phyloP scores from a whole-genome alignment of 495 filamentous ascomycete genomes.

The Neurospora sp. region DNA sequence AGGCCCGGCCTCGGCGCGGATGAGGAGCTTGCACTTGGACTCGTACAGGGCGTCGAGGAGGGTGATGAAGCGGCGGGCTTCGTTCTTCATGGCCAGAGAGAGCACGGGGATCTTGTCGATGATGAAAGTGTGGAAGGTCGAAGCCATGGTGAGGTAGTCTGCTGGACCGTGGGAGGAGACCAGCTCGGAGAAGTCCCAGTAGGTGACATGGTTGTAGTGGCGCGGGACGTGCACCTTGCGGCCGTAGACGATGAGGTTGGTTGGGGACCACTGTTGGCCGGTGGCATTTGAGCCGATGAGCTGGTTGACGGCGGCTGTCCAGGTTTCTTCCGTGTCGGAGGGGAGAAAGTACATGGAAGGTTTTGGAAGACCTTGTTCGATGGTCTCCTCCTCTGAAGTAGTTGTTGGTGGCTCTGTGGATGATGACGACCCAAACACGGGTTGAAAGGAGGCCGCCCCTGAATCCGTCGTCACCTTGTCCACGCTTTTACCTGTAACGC shows the following conservation, averaged over 20 bases:
- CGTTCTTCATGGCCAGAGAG: constrained; percentile 52
- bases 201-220: constrained; percentile 34
- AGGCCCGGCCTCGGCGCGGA: constrained; percentile 46
- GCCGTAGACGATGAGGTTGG: constrained; percentile 48
- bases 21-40: constrained; percentile 52
- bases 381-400: neutral
- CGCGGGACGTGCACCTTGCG: constrained; percentile 44
- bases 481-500: neutral
- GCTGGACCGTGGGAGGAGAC: constrained; percentile 54
- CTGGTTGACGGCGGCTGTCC: neutral
- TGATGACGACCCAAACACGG: neutral
- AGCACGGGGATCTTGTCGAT: constrained; percentile 50
- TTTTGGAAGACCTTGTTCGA: neutral
- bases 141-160: constrained; percentile 63
- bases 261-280: constrained; percentile 33
- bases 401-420: neutral
- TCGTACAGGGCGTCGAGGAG: constrained; percentile 64
- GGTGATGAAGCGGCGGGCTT: constrained; percentile 62
- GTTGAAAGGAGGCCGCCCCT: neutral
- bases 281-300: neutral
- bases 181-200: constrained; percentile 51
- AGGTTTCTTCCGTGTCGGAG: constrained; percentile 13
- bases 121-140: constrained; percentile 59
- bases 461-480: constrained; percentile 3
- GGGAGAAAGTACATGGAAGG: constrained; percentile 26